Evolutionary conservation across 2,329 filamentous ascomycete species (phyloP).

Genomic region (Colletotrichum musicola): DNA sequence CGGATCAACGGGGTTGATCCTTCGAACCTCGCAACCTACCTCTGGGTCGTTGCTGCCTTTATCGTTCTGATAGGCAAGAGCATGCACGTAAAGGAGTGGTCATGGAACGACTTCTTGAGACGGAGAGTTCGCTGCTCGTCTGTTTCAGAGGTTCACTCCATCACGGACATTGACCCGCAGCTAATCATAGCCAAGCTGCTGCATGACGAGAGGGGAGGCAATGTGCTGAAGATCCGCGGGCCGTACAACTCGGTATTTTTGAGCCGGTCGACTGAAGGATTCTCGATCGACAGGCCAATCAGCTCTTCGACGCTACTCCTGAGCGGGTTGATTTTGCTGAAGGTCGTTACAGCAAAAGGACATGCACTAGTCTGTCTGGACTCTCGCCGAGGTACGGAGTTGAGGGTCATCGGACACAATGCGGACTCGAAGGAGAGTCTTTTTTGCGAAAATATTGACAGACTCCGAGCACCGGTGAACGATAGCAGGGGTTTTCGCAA

Average conservation of each 20-base stretch:
- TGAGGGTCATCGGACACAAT: background rate
- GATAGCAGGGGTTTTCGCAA: background rate
- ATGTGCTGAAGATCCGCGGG: conserved; percentile 41
- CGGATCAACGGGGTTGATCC: conserved; percentile 48
- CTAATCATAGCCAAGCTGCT: conserved; percentile 45
- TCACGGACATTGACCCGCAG: conserved; percentile 43
- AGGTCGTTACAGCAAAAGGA: background rate
- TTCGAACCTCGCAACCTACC: conserved; percentile 46
- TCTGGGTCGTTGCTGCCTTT: conserved; percentile 46
- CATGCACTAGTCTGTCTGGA: conserved; percentile 14
- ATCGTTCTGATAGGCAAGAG: conserved; percentile 45
- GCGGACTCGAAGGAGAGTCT: background rate
- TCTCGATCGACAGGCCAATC: conserved; percentile 44
- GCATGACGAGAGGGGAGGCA: conserved; percentile 38
- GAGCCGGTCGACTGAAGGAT: conserved; percentile 36
- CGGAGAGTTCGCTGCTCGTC: conserved; percentile 43
- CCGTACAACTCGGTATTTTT: conserved; percentile 44
- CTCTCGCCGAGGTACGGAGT: conserved; percentile 1
- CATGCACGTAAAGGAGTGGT: conserved; percentile 44
- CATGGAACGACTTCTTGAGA: conserved; percentile 48
- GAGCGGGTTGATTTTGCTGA: conserved; percentile 9
- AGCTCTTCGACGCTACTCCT: conserved; percentile 32
- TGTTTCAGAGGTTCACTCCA: conserved; percentile 43
- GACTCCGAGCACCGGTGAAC: background rate
- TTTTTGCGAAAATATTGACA: conserved; percentile 1